These are phyloP conservation scores for Penicillium flavigenum DNA, from an alignment of 495 filamentous ascomycete species.

Conservation along the genomic window DNA sequence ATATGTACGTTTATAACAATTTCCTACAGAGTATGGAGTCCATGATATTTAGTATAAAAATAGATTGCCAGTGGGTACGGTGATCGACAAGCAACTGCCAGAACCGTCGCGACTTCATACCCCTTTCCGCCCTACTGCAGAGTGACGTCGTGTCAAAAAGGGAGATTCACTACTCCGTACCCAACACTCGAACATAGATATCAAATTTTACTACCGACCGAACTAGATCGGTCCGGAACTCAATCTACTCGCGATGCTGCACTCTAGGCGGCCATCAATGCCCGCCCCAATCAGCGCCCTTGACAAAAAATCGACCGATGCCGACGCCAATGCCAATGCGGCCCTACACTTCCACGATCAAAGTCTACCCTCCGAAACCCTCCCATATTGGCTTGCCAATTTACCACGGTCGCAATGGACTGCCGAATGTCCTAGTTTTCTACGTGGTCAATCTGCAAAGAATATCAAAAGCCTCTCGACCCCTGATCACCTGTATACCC, in stretches of 20 bases:
- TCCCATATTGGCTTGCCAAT: slow-evolving; percentile 83
- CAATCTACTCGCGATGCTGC: slow-evolving; percentile 15
- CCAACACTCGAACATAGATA: not conserved
- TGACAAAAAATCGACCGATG: slow-evolving; percentile 27
- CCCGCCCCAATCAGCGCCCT: slow-evolving; percentile 25
- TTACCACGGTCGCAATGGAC: slow-evolving; percentile 61
- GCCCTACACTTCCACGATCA: slow-evolving; percentile 12
- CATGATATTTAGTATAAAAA: not conserved
- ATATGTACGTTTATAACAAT: not conserved
- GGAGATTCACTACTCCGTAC: not conserved
- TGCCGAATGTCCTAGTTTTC: slow-evolving; percentile 65
- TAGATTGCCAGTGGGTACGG: slow-evolving; percentile 9
- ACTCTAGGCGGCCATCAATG: slow-evolving; percentile 17
- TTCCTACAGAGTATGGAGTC: not conserved
- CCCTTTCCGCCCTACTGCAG: slow-evolving; percentile 15
- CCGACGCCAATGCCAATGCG: slow-evolving; percentile 10
- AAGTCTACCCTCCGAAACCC: slow-evolving; percentile 15
- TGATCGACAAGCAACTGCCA: slow-evolving; percentile 10
- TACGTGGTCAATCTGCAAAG: slow-evolving; percentile 51
- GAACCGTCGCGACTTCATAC: slow-evolving; percentile 3
- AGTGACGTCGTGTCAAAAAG: slow-evolving; percentile 16
- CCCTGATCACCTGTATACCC: slow-evolving; percentile 58
- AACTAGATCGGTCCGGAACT: not conserved
- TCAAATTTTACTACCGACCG: not conserved
- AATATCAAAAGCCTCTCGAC: slow-evolving; percentile 60